These are phyloP conservation scores for Hibiscus tridactylites DNA, from an alignment of 345 rosid species.

Conservation along the genomic window DNA sequence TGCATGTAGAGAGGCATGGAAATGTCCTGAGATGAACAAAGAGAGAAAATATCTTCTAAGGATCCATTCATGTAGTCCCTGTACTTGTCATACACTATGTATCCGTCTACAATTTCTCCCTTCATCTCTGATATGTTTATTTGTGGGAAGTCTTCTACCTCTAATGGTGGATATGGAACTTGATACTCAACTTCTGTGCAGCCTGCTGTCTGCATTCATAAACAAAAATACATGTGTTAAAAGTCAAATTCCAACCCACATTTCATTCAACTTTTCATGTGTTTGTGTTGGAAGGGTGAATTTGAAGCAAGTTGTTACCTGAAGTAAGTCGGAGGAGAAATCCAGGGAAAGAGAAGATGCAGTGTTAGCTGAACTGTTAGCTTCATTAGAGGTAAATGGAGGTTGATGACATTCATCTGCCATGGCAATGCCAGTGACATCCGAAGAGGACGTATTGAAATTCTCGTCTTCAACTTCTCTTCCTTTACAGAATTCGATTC, in stretches of 20 bases:
- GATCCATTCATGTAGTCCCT: slow-evolving; percentile 12
- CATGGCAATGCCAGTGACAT: background rate
- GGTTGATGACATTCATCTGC: slow-evolving; percentile 5
- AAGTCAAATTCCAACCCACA: slow-evolving; percentile 10
- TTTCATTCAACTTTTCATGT: slow-evolving; percentile 10
- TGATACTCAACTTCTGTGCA: slow-evolving; percentile 24
- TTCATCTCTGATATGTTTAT: slow-evolving; percentile 24
- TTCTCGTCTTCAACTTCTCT: slow-evolving; percentile 22
- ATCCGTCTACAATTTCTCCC: slow-evolving; percentile 22
- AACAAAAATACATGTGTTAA: slow-evolving; percentile 2
- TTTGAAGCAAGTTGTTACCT: slow-evolving; percentile 16
- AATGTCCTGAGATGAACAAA: slow-evolving; percentile 29
- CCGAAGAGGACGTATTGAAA: slow-evolving; percentile 28
- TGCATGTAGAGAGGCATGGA: slow-evolving; percentile 17
- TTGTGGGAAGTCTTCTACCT: slow-evolving; percentile 46
- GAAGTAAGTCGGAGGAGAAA: slow-evolving; percentile 40
- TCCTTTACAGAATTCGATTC: slow-evolving; percentile 2
- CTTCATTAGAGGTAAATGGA: slow-evolving; percentile 47
- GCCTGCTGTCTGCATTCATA: slow-evolving; percentile 16
- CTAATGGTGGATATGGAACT: slow-evolving; percentile 34
- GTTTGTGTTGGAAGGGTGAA: background rate
- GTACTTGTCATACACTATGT: slow-evolving; percentile 20
- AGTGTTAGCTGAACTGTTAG: slow-evolving; percentile 31
- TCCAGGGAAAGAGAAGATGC: slow-evolving; percentile 25
- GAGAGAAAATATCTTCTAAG: slow-evolving; percentile 34